phyloP scores from a whole-genome alignment of 2,329 filamentous ascomycete species.

The Arthrinium puccinioides region DNA sequence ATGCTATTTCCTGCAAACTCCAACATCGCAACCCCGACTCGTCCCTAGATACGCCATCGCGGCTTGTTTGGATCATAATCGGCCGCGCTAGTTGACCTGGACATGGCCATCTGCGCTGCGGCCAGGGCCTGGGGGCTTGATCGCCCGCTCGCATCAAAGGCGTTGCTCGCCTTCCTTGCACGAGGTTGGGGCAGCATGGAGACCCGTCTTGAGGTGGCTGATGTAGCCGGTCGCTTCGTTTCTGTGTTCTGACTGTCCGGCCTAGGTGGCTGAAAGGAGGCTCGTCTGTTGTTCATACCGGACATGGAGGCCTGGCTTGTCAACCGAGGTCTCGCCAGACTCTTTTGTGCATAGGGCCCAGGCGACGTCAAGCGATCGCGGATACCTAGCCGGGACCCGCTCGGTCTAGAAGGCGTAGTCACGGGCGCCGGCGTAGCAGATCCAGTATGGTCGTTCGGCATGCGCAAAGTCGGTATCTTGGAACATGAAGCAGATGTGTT shows the following conservation, averaged over 20 bases:
- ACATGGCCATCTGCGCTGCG: slow-evolving; percentile 37
- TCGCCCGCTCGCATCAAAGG: slow-evolving; percentile 28
- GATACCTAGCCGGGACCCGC: slow-evolving; percentile 41
- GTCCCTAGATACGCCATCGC: slow-evolving; percentile 34
- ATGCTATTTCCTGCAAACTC: too few relatives aligned
- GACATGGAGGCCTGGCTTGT: slow-evolving; percentile 36
- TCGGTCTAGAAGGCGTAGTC: slow-evolving; percentile 36
- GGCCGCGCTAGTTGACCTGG: slow-evolving; percentile 24
- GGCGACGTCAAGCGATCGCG: slow-evolving; percentile 42
- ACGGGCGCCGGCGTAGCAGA: slow-evolving; percentile 42
- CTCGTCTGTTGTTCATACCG: slow-evolving; percentile 33
- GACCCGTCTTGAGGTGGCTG: slow-evolving; percentile 40
- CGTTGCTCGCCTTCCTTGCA: slow-evolving; percentile 19
- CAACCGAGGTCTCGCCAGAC: slow-evolving; percentile 34
- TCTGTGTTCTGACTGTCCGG: slow-evolving; percentile 20
- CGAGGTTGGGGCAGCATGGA: slow-evolving; percentile 47
- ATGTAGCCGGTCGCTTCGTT: slow-evolving; percentile 46
- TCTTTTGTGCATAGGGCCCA: slow-evolving; percentile 39
- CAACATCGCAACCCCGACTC: too few relatives aligned
- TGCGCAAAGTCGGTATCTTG: slow-evolving; percentile 42
- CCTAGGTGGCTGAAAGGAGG: slow-evolving; percentile 44
- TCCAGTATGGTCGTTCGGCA: slow-evolving; percentile 35
- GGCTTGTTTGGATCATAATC: slow-evolving; percentile 32
- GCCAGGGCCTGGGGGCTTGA: slow-evolving; percentile 40
- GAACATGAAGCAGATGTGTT: slow-evolving; percentile 37